These are phyloP conservation scores for Yamadazyma triangularis DNA, from an alignment of 1,139 yeast genomes.

Conservation along the genomic window DNA sequence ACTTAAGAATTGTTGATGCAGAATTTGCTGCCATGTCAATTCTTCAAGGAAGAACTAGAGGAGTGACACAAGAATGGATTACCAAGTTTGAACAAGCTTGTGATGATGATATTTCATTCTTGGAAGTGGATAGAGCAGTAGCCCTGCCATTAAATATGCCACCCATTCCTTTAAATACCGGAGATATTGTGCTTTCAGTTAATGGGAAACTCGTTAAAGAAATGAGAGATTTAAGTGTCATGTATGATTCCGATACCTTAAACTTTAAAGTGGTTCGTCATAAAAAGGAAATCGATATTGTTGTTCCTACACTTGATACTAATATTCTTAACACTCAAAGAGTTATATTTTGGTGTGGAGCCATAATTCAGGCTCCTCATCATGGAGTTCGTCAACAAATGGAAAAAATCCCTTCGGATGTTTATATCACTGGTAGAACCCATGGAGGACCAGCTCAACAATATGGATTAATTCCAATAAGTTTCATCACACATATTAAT, in stretches of 20 bases:
- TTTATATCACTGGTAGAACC: slow-evolving; percentile 68
- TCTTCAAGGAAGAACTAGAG: slow-evolving; percentile 76
- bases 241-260: slow-evolving; percentile 42
- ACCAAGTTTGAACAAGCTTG: slow-evolving; percentile 53
- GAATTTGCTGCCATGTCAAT: slow-evolving; percentile 70
- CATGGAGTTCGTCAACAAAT: slow-evolving; percentile 59
- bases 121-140: slow-evolving; percentile 67
- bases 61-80: slow-evolving; percentile 85
- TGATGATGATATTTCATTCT: slow-evolving; percentile 65
- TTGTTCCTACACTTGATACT: slow-evolving; percentile 60
- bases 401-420: slow-evolving; percentile 71
- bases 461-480: slow-evolving; percentile 74
- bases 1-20: slow-evolving; percentile 67
- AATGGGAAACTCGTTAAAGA: slow-evolving; percentile 61
- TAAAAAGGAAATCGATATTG: slow-evolving; percentile 44
- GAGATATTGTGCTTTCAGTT: slow-evolving; percentile 70
- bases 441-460: slow-evolving; percentile 85
- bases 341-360: slow-evolving; percentile 79
- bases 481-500: slow-evolving; percentile 86
- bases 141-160: slow-evolving; percentile 33
- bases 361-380: slow-evolving; percentile 55
- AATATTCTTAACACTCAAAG: slow-evolving; percentile 59
- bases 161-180: slow-evolving; percentile 41
- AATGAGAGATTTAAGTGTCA: slow-evolving; percentile 61
- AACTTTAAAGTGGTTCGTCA: slow-evolving; percentile 63